Base-by-base conservation (phyloP, 2,329 filamentous ascomycete species). In the Atkinsonella hypoxylon region DNA sequence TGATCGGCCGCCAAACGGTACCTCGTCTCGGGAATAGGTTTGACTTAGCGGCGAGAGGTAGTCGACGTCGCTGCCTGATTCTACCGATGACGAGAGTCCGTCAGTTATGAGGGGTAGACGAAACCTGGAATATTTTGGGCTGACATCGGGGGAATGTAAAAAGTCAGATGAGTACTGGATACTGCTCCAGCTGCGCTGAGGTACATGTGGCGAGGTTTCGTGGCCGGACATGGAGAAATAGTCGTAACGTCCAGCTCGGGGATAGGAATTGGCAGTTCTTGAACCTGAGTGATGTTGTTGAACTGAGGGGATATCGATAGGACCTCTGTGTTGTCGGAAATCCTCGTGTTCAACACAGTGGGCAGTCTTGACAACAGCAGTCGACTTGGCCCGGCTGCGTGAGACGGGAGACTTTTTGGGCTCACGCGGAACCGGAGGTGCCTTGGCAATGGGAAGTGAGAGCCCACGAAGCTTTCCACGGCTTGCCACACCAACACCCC, bases 401-500 rank as follows among this genome's bases (percentile, higher is more conserved):
- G 69, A 58, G 12, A 62, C 60, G 12, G 73, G 61, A 10, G 68
- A 55, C 63, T 76, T 76, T 67, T 78, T 80, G 48, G 64, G 61
- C 51, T 71, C 66, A 47, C 67, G 70, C 42, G 72, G 66, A 58
- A 79, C 77, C 0, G 78, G 77, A 20, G 77, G 75, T 10, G 77
- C 69, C 63, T 81, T 82, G 51, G 79, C 81, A 55, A 84, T 76
- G 52, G 81, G 81, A 52, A 95, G 73, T 51, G 90, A 90, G 58
- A 96, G 75, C 39, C 91, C 91, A 55, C 91, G 82, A 56, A 97
- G 81, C 74, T 97, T 97, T 64, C 91, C 91, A 62, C 91, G 83
- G 69, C 90, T 96, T 51, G 91, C 91, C 53, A 97, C 91, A 48
- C 91, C 91, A 45, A 96, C 88, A 41, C 89, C 89, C 91, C 91